A percentile compares a stretch with the other conserved stretches of the same genome.
phyloP scores from a whole-genome alignment of 1,284 basidiomycete genomes.

The Macrocystidia cucumis region DNA sequence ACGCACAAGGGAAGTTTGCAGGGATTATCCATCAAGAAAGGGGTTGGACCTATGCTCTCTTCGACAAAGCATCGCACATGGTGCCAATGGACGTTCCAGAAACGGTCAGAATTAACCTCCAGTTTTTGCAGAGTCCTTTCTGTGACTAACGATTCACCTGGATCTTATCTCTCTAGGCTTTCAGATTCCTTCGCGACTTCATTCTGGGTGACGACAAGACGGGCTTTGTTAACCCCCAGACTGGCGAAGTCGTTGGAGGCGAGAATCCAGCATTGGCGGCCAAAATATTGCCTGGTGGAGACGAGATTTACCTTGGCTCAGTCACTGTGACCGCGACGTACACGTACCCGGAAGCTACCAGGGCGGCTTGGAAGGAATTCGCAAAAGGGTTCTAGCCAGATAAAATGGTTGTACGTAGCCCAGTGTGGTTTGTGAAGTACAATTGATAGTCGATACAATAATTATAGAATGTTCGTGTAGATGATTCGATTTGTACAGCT shows the following conservation, averaged over 20 bases:
- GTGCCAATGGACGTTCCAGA: conserved; percentile 41
- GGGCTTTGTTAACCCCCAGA: conserved; percentile 34
- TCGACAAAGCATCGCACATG: conserved; percentile 50
- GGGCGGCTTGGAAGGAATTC: conserved; percentile 47
- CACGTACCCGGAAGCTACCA: conserved; percentile 42
- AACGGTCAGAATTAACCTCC: conserved; percentile 30
- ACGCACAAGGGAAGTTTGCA: conserved; percentile 49
- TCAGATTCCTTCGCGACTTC: conserved; percentile 51
- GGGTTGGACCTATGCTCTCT: conserved; percentile 57
- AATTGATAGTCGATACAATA: too few species aligned
- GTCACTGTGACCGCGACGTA: conserved; percentile 41
- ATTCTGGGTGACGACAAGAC: conserved; percentile 46
- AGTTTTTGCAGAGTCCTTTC: not conserved
- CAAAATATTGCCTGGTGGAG: conserved; percentile 40
- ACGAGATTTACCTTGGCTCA: conserved; percentile 45
- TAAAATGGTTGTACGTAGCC: too few species aligned
- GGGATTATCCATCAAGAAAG: conserved; percentile 70
- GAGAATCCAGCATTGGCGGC: conserved; percentile 33
- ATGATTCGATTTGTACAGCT: too few species aligned
- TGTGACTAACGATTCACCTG: conserved; percentile 4
- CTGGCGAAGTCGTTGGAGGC: conserved; percentile 44
- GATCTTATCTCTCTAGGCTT: conserved; percentile 32
- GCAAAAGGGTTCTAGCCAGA: too few species aligned
- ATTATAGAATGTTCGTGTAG: too few species aligned
- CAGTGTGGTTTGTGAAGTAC: too few species aligned